A percentile compares a stretch with the other conserved stretches of the same genome.
Conservation (phyloP, 768 basidiomycete genomes). For the Boletellus ananiceps region DNA sequence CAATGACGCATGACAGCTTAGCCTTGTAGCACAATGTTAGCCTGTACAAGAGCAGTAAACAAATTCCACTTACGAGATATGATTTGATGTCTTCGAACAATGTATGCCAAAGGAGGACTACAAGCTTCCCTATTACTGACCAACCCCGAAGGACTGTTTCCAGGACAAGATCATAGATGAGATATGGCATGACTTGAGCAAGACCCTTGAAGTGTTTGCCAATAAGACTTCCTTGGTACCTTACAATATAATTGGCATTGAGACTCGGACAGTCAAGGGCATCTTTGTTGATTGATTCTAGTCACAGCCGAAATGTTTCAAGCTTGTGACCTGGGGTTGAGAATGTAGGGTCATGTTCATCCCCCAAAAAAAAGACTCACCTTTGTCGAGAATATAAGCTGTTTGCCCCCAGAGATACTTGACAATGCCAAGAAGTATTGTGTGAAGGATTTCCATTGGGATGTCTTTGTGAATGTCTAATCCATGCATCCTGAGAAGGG, state of each 20-base stretch:
- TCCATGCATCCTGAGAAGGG: not conserved
- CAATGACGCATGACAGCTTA: not conserved
- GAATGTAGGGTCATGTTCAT: no score
- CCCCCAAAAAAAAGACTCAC: no score
- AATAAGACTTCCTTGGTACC: conserved; percentile 29
- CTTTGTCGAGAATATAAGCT: conserved; percentile 19
- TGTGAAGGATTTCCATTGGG: not conserved
- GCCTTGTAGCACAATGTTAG: not conserved
- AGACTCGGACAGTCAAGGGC: conserved; percentile 27
- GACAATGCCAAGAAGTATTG: not conserved
- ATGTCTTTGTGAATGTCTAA: not conserved
- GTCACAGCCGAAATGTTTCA: conserved; percentile 16
- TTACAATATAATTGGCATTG: conserved; percentile 30
- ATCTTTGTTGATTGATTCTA: conserved; percentile 19
- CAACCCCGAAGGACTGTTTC: conserved; percentile 23
- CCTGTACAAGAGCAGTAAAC: no score
- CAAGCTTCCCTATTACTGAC: conserved; percentile 34
- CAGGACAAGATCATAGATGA: conserved; percentile 31
- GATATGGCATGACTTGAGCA: conserved; percentile 28
- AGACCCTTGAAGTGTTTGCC: conserved; percentile 33
- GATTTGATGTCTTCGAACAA: conserved; percentile 33
- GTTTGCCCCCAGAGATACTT: conserved; percentile 34
- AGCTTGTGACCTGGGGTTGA: no score
- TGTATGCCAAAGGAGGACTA: conserved; percentile 39
- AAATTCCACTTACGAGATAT: conserved; percentile 26